Base-by-base conservation (phyloP, 2,329 filamentous ascomycete genomes). In the Chaetothyriales sp. region DNA sequence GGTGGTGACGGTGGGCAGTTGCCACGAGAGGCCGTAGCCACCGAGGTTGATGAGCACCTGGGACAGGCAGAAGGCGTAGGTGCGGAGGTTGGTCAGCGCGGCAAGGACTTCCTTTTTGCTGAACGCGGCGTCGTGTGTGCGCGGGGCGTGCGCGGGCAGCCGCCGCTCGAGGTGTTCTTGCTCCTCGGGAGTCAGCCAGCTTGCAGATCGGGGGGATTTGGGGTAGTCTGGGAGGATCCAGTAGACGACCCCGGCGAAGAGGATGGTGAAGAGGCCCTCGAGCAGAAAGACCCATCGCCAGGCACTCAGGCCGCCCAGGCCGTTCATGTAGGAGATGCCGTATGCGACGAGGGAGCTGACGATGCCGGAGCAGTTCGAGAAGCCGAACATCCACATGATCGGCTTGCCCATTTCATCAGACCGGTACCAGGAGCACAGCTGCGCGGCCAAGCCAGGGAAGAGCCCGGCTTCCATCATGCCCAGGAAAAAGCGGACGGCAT, bases 101-200 rank as follows among this genome's bases (percentile, higher is more conserved):
- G 58, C 50, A 4, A 67, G 48, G 20, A 72, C 64, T 53, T 73
- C 69, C 18, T 62, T 58, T 32, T 65, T 59, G 15, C 66, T 63
- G 51, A 72, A 72, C 47, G 70, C 61, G 18, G 63, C 51, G 50
- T 73, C 70, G 9, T 59, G 55, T 0, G 66, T 66, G 26, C 68
- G 63, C 7, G 70, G 70, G 0, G 70, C 61, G 55, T 72, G 72
- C 2, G 60, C 54, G 1, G 70, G 68, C 0, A 72, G 60, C 15
- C 71, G 65, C 12, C 69, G 70, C 58, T 75, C 69, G 18, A 75
- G 65, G 54, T 74, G 75, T 4, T 65, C 67, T 54, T 73, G 72
- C 46, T 75, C 73, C 44, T 59, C 67, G 3, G 69, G 65, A 0
- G 65, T 68, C 32, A 74, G 61, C 71, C 71, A 75, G 45, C 62